Evolutionary conservation across 352 stramenopile genomes (phyloP).

Genomic region (Phytophthora ohioensis): DNA sequence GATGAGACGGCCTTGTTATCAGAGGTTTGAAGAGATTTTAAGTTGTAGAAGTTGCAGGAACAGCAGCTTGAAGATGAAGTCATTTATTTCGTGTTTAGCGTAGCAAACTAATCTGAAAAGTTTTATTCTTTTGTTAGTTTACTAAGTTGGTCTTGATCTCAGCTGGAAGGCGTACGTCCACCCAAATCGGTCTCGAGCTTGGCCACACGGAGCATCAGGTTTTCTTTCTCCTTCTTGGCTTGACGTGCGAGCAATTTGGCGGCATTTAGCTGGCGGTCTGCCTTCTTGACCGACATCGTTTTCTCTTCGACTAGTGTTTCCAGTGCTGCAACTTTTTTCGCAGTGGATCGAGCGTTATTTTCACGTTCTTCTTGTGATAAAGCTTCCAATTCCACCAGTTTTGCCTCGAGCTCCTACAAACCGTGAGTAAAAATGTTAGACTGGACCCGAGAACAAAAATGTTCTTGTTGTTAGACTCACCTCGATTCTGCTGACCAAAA

Average conservation of each 20-base stretch:
- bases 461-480: neutral
- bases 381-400: slow-evolving; percentile 47
- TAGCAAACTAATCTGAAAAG: too few relatives aligned
- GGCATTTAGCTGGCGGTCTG: slow-evolving; percentile 71
- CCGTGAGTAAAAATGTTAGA: too few relatives aligned
- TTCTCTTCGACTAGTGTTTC: slow-evolving; percentile 54
- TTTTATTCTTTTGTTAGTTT: neutral
- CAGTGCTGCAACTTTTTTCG: slow-evolving; percentile 47
- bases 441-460: neutral
- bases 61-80: slow-evolving; percentile 10
- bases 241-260: slow-evolving; percentile 73
- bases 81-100: slow-evolving; percentile 10
- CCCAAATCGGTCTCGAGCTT: slow-evolving; percentile 47
- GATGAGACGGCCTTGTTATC: slow-evolving; percentile 32
- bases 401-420: slow-evolving; percentile 53
- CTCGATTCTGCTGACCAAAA: slow-evolving; percentile 29
- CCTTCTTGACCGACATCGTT: slow-evolving; percentile 54
- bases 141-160: neutral
- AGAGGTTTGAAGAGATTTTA: slow-evolving; percentile 8
- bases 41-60: neutral
- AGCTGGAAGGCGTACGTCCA: slow-evolving; percentile 1
- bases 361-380: slow-evolving; percentile 52
- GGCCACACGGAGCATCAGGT: slow-evolving; percentile 49
- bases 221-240: slow-evolving; percentile 79
- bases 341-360: slow-evolving; percentile 25